A percentile compares a stretch with the other conserved stretches of the same genome.
phyloP scores from a whole-genome alignment of 2,329 filamentous ascomycete genomes.

The Tolypocladium album region DNA sequence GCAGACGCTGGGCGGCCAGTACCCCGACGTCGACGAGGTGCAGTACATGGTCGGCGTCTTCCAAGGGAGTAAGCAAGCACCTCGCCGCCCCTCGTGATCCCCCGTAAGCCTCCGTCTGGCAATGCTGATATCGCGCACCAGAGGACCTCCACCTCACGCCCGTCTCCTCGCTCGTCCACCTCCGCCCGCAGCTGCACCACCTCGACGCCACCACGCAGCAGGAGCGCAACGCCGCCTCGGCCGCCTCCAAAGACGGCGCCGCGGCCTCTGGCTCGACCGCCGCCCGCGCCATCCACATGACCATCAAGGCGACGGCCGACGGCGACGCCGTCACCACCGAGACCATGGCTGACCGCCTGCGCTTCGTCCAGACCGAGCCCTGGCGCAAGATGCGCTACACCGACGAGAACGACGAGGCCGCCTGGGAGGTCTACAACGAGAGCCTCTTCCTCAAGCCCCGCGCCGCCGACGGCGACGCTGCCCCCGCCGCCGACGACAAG shows the following conservation, averaged over 20 bases:
- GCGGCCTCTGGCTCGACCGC: slow-evolving; percentile 29
- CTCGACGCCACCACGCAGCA: slow-evolving; percentile 75
- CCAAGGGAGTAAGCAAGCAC: slow-evolving; percentile 58
- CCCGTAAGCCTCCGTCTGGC: too few relatives aligned
- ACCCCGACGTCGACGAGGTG: slow-evolving; percentile 56
- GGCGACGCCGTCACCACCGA: slow-evolving; percentile 54
- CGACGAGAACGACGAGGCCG: slow-evolving; percentile 66
- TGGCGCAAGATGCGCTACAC: slow-evolving; percentile 75
- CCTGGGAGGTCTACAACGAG: slow-evolving; percentile 67
- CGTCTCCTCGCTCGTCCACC: slow-evolving; percentile 71
- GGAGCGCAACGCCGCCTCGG: slow-evolving; percentile 35
- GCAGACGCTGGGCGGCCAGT: slow-evolving; percentile 79
- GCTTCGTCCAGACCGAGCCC: slow-evolving; percentile 66
- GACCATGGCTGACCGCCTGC: slow-evolving; percentile 66
- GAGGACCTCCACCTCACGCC: slow-evolving; percentile 81
- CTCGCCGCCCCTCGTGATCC: too few relatives aligned
- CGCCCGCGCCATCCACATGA: slow-evolving; percentile 74
- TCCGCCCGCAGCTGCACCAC: slow-evolving; percentile 88
- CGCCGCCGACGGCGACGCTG: slow-evolving; percentile 6
- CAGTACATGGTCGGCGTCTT: slow-evolving; percentile 94
- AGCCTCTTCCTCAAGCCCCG: slow-evolving; percentile 42
- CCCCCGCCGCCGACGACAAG: not conserved
- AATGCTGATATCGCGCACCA: slow-evolving; percentile 19
- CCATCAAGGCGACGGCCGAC: slow-evolving; percentile 66
- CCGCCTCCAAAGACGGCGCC: slow-evolving; percentile 23